phyloP scores from a whole-genome alignment of 2,329 filamentous ascomycete species.

The Nigrograna mackinnonii region DNA sequence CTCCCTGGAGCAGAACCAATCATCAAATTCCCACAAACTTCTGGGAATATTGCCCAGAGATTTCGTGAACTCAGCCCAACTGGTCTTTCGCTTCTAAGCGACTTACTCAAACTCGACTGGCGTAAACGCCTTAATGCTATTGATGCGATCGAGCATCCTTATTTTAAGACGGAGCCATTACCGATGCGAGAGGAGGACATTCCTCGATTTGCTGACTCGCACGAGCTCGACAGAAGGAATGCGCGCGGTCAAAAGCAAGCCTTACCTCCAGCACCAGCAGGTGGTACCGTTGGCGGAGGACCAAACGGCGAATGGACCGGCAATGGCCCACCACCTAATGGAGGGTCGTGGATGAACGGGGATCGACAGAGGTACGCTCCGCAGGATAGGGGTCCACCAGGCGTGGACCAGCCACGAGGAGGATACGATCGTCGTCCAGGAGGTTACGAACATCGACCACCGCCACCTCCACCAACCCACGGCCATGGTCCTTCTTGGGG shows the following conservation, averaged over 20 bases:
- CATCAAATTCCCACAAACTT: conserved; percentile 62
- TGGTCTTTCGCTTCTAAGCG: conserved; percentile 78
- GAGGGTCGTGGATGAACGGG: conserved; percentile 36
- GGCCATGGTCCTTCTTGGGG: conserved; percentile 36
- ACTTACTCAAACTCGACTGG: conserved; percentile 89
- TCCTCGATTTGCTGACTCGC: conserved; percentile 91
- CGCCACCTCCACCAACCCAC: conserved; percentile 34
- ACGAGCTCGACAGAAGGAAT: conserved; percentile 93
- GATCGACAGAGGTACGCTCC: conserved; percentile 34
- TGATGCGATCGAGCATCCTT: conserved; percentile 89
- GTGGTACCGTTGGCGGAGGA: conserved; percentile 81
- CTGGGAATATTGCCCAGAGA: conserved; percentile 68
- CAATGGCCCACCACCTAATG: conserved; percentile 37
- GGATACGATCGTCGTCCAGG: conserved; percentile 31
- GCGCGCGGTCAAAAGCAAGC: conserved; percentile 84
- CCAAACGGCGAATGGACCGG: conserved; percentile 64
- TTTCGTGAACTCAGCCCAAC: conserved; percentile 76
- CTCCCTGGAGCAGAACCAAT: conserved; percentile 82
- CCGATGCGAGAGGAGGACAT: conserved; percentile 84
- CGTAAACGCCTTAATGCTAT: conserved; percentile 86
- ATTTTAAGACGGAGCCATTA: conserved; percentile 79
- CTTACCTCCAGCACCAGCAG: conserved; percentile 87
- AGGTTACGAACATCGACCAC: conserved; percentile 34
- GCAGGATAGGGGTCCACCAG: conserved; percentile 46
- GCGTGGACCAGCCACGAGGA: conserved; percentile 31